Conservation (phyloP, 106 monocot species). For the Triglochin maritima region DNA sequence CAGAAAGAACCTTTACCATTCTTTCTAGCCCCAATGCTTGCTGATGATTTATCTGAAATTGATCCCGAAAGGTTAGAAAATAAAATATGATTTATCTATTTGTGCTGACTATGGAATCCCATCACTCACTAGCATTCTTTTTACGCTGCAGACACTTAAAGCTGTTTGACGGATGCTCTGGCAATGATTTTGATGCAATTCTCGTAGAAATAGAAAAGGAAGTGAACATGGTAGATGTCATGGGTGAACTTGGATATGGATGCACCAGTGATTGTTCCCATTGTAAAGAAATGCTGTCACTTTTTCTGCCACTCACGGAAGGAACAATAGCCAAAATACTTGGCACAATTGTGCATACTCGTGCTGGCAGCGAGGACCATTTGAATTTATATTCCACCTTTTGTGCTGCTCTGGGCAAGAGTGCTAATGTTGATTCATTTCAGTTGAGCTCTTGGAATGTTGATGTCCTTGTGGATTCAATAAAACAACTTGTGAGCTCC, state of each 20-base stretch:
- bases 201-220: constrained; percentile 70
- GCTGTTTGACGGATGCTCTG: constrained; percentile 24
- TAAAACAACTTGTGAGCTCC: constrained; percentile 68
- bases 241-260: constrained; percentile 82
- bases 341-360: constrained; percentile 45
- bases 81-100: background rate
- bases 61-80: constrained; percentile 36
- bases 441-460: constrained; percentile 60
- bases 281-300: constrained; percentile 72
- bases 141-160: constrained; percentile 42
- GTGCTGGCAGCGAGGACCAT: constrained; percentile 50
- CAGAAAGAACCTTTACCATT: constrained; percentile 36
- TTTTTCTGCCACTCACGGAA: constrained; percentile 77
- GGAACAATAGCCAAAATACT: constrained; percentile 60
- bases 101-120: background rate
- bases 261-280: constrained; percentile 51
- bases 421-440: constrained; percentile 35
- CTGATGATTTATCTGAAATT: constrained; percentile 16
- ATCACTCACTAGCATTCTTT: background rate
- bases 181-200: constrained; percentile 70
- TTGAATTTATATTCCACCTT: constrained; percentile 51
- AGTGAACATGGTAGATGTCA: constrained; percentile 70
- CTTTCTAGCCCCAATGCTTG: constrained; percentile 23
- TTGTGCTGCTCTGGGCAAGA: constrained; percentile 47
- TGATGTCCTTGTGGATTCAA: constrained; percentile 80